Conservation (phyloP, 2,329 filamentous ascomycete species). For the Diplodia corticola region DNA sequence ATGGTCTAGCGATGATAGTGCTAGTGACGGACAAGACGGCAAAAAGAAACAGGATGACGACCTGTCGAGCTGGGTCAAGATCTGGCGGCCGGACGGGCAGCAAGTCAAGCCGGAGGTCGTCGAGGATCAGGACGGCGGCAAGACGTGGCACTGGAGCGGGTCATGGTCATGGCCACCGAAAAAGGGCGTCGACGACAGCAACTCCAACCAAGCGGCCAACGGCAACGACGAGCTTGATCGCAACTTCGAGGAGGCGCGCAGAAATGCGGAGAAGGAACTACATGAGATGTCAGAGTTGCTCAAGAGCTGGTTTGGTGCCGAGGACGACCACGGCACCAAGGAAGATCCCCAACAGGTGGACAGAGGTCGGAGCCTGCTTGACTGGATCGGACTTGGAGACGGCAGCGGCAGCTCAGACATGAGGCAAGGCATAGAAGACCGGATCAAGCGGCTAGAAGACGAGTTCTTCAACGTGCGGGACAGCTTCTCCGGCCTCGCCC, state of each 20-base stretch:
- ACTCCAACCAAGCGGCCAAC: not conserved
- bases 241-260: conserved; percentile 7
- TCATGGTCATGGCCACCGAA: conserved; percentile 22
- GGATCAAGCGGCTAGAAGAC: conserved; percentile 4
- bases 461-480: conserved; percentile 8
- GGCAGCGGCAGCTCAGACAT: not conserved
- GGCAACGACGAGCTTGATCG: not conserved
- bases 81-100: not conserved
- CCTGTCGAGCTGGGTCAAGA: not conserved
- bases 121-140: conserved; percentile 17
- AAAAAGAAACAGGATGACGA: not conserved
- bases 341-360: not conserved
- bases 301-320: conserved; percentile 7
- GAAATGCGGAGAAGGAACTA: conserved; percentile 16
- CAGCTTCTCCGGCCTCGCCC: conserved; percentile 8
- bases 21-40: not conserved
- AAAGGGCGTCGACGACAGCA: not conserved
- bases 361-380: not conserved
- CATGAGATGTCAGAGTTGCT: not conserved
- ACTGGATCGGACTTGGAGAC: not conserved
- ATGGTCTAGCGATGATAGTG: not conserved
- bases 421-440: conserved; percentile 3
- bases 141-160: conserved; percentile 16
- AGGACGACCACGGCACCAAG: not conserved
- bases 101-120: conserved; percentile 21